These are phyloP conservation scores for Hypoxylon sp. DNA, from an alignment of 2,329 filamentous ascomycete species.

Conservation along the genomic window DNA sequence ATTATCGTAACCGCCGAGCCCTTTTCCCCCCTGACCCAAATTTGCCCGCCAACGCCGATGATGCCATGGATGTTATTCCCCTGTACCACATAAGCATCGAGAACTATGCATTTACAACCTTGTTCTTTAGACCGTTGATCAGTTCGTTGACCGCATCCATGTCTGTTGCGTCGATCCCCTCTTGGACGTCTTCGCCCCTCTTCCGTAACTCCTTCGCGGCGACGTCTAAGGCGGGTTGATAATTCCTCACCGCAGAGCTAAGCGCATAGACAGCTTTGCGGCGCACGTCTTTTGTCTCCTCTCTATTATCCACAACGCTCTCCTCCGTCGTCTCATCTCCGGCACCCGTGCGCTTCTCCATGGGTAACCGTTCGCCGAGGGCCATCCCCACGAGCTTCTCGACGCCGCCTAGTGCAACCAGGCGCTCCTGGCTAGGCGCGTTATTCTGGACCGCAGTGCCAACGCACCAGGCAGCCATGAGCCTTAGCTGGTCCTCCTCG, in stretches of 20 bases:
- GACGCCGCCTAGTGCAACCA: conserved; percentile 75
- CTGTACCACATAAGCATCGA: background rate
- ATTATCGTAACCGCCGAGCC: conserved; percentile 29
- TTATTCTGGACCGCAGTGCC: conserved; percentile 98
- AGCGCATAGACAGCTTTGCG: conserved; percentile 93
- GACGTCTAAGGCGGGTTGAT: conserved; percentile 83
- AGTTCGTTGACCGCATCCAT: conserved; percentile 89
- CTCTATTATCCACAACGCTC: conserved; percentile 56
- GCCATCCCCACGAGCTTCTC: conserved; percentile 77
- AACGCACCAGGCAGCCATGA: conserved; percentile 93
- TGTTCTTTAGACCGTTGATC: conserved; percentile 76
- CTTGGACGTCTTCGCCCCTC: conserved; percentile 66
- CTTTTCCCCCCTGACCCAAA: conserved; percentile 26
- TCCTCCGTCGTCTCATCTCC: conserved; percentile 32
- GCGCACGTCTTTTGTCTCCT: conserved; percentile 74
- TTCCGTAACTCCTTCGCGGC: conserved; percentile 74
- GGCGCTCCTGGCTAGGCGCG: conserved; percentile 82
- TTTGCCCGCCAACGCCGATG: conserved; percentile 41
- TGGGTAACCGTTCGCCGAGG: conserved; percentile 48
- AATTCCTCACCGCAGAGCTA: conserved; percentile 89
- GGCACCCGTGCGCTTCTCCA: conserved; percentile 33
- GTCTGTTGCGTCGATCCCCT: conserved; percentile 81
- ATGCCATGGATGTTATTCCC: conserved; percentile 31
- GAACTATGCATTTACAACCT: conserved; percentile 56
- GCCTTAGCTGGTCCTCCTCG: conserved; percentile 79